Conservation (phyloP, 768 basidiomycete species). For the Tulasnella sp. region DNA sequence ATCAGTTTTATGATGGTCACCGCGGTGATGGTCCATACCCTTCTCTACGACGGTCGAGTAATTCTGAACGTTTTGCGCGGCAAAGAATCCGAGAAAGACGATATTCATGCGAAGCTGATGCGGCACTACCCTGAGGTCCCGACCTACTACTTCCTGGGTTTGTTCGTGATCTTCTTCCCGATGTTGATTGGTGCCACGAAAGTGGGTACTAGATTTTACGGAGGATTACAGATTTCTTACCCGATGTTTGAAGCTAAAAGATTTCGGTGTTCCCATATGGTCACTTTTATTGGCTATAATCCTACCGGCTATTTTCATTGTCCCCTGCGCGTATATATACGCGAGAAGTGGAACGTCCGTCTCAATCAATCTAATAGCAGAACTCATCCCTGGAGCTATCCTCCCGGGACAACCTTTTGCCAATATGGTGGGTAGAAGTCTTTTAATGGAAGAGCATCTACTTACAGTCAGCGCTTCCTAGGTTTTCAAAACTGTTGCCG, state of each 20-base stretch:
- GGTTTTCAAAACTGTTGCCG: conserved; percentile 42
- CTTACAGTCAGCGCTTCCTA: conserved; percentile 27
- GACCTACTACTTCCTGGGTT: conserved; percentile 43
- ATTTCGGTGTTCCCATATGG: conserved; percentile 42
- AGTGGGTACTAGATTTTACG: no score
- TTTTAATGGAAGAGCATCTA: background rate
- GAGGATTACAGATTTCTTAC: conserved; percentile 30
- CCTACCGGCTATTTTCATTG: background rate
- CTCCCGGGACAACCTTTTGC: conserved; percentile 35
- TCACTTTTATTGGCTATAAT: background rate
- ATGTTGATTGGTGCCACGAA: conserved; percentile 33
- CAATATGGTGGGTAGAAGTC: conserved; percentile 42
- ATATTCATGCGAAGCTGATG: conserved; percentile 51
- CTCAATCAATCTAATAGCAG: background rate
- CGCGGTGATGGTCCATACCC: conserved; percentile 44
- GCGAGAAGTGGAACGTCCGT: background rate
- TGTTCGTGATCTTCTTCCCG: background rate
- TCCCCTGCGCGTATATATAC: background rate
- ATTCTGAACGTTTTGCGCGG: conserved; percentile 38
- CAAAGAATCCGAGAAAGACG: conserved; percentile 41
- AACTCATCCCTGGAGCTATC: background rate
- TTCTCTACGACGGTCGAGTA: conserved; percentile 42
- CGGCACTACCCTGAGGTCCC: conserved; percentile 43
- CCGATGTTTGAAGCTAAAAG: conserved; percentile 44
- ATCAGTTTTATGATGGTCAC: conserved; percentile 43